Base-by-base conservation (phyloP, 2,329 filamentous ascomycete genomes). In the Rhinocladiella mackenziei region DNA sequence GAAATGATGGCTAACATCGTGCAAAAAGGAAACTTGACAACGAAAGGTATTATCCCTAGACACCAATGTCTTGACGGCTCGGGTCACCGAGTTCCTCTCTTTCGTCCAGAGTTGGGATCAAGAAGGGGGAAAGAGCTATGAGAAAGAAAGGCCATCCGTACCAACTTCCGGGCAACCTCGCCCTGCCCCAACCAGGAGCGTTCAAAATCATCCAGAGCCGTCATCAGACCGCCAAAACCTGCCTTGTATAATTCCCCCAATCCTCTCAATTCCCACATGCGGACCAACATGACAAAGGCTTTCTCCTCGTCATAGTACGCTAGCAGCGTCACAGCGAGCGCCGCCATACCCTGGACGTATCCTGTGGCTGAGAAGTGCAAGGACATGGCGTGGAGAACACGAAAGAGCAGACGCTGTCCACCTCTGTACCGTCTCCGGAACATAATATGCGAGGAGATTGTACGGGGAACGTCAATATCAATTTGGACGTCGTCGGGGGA, bases 291-390 rank as follows among this genome's bases (percentile, higher is more conserved):
- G 35, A 97, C 80, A 59, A 98, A 98, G 4, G 87, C 83, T 57
- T 81, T 81, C 65, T 96, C 92, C 65, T 98, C 92, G 54, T 97
- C 91, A 64, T 89, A 98, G 63, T 98, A 98, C 62, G 91, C 95
- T 5, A 98, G 78, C 14, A 98, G 72, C 0, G 92, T 97, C 1
- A 91, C 91, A 1, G 87, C 89, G 28, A 97, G 72, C 15, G 89
- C 86, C 11, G 91, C 92, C 92, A 98, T 98, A 41, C 92, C 92
- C 66, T 98, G 92, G 0, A 97, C 92, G 63, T 98, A 98, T 19
- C 92, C 92, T 4, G 86, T 92, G 17, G 86, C 83, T 0, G 88
- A 86, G 54, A 91, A 91, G 63, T 96, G 94, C 8, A 98, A 76
- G 13, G 89, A 91, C 62, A 97, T 79, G 32, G 87, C 85, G 62